Percentiles rank a stretch among this genome's conserved stretches.
Conservation (phyloP, 2,329 filamentous ascomycete species). For the Phoma sp. region DNA sequence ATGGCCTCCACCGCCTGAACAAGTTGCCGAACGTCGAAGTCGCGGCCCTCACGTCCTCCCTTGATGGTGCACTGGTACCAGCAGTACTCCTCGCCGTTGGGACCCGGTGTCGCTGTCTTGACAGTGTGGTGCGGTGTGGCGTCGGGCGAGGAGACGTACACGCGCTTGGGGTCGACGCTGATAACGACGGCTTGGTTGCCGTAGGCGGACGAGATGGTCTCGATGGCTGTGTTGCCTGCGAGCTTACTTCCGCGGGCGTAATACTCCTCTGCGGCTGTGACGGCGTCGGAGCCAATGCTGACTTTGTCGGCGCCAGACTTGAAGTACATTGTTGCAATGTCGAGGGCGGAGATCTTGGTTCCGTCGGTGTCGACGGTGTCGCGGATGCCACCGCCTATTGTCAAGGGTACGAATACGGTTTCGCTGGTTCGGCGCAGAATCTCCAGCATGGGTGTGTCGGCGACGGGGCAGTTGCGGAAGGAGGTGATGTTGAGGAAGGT, state of each 20-base stretch:
- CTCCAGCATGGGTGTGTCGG: slow-evolving; percentile 95
- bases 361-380: slow-evolving; percentile 91
- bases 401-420: slow-evolving; percentile 94
- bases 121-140: slow-evolving; percentile 79
- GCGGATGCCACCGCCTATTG: slow-evolving; percentile 92
- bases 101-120: slow-evolving; percentile 72
- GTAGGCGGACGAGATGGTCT: slow-evolving; percentile 92
- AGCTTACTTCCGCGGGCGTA: slow-evolving; percentile 73
- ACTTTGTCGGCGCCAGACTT: slow-evolving; percentile 97
- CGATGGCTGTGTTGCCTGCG: slow-evolving; percentile 86
- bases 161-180: slow-evolving; percentile 89
- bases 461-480: slow-evolving; percentile 92
- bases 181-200: slow-evolving; percentile 97
- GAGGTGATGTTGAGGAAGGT: slow-evolving; percentile 99
- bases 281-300: slow-evolving; percentile 93
- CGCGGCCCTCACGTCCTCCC: slow-evolving; percentile 91
- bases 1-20: slow-evolving; percentile 91
- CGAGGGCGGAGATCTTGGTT: slow-evolving; percentile 83
- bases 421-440: slow-evolving; percentile 84
- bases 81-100: slow-evolving; percentile 79
- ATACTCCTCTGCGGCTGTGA: slow-evolving; percentile 91
- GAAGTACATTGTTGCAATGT: slow-evolving; percentile 97
- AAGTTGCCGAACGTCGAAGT: slow-evolving; percentile 90
- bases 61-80: slow-evolving; percentile 99
- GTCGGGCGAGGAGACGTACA: slow-evolving; percentile 76